A percentile compares a stretch with the other conserved stretches of the same genome.
Conservation (phyloP, 2,329 filamentous ascomycete genomes). For the Exutisphaerella laricina region DNA sequence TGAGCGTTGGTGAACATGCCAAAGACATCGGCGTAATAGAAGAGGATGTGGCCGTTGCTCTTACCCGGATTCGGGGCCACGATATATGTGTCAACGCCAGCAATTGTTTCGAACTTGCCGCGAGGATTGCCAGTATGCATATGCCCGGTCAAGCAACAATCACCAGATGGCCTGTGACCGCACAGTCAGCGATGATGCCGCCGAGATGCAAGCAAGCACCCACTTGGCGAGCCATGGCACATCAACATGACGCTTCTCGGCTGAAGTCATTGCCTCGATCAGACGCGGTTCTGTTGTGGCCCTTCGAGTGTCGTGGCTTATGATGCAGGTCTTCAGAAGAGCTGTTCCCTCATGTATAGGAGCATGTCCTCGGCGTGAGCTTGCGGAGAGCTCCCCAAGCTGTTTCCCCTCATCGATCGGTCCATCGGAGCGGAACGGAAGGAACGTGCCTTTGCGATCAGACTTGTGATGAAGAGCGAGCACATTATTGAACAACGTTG, state of each 20-base stretch:
- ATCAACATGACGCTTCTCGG: slow-evolving; percentile 11
- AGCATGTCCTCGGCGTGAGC: background rate
- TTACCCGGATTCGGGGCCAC: slow-evolving; percentile 11
- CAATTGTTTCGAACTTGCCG: slow-evolving; percentile 17
- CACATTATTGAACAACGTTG: too few species aligned
- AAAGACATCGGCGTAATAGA: slow-evolving; percentile 24
- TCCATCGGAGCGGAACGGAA: background rate
- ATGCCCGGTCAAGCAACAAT: slow-evolving; percentile 22
- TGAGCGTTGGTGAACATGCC: slow-evolving; percentile 23
- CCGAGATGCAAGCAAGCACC: background rate
- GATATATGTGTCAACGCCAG: slow-evolving; percentile 23
- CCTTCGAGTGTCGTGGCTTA: background rate
- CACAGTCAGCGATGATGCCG: background rate
- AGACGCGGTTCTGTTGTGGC: background rate
- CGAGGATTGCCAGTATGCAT: slow-evolving; percentile 19
- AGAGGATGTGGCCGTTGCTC: slow-evolving; percentile 20
- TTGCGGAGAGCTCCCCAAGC: slow-evolving; percentile 1
- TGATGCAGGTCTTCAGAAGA: background rate
- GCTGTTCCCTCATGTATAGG: background rate
- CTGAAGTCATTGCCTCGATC: slow-evolving; percentile 4
- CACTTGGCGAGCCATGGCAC: slow-evolving; percentile 16
- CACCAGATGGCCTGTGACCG: slow-evolving; percentile 13
- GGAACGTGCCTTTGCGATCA: background rate
- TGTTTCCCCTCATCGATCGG: slow-evolving; percentile 2
- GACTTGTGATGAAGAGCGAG: too few species aligned